These are phyloP conservation scores for Lepidopterella palustris DNA, from an alignment of 495 filamentous ascomycete species.

Conservation along the genomic window DNA sequence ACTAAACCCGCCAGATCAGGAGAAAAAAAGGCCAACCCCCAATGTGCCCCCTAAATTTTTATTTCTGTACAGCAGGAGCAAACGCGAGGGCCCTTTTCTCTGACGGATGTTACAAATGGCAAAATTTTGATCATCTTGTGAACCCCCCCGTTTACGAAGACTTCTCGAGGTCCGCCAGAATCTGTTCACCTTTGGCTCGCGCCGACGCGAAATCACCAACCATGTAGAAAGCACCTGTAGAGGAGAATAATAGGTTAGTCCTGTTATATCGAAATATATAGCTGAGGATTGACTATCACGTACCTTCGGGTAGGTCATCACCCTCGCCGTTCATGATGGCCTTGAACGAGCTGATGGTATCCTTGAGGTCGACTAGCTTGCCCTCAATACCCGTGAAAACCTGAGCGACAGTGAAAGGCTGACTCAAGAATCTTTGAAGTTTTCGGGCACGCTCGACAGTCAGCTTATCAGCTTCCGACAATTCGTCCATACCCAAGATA, in stretches of 20 bases:
- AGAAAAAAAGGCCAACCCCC: neutral
- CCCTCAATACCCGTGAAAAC: constrained; percentile 99
- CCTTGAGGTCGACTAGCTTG: constrained; percentile 93
- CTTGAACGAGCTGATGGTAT: constrained; percentile 97
- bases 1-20: neutral
- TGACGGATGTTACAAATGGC: neutral
- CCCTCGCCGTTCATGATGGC: constrained; percentile 90
- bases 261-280: constrained; percentile 4
- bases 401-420: constrained; percentile 98
- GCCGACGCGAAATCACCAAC: constrained; percentile 93
- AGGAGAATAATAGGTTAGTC: constrained; percentile 7
- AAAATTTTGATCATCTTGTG: neutral
- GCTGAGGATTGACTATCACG: constrained; percentile 16
- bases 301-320: constrained; percentile 90
- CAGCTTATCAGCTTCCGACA: constrained; percentile 97
- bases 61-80: neutral
- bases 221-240: constrained; percentile 82
- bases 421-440: constrained; percentile 97
- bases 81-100: neutral
- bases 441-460: constrained; percentile 99
- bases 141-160: constrained; percentile 29
- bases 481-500: constrained; percentile 99
- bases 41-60: neutral
- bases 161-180: constrained; percentile 88
- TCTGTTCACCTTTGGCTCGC: constrained; percentile 97